A percentile compares a stretch with the other conserved stretches of the same genome.
phyloP scores from a whole-genome alignment of 73 alveolate species.

The Paramecium octaurelia region DNA sequence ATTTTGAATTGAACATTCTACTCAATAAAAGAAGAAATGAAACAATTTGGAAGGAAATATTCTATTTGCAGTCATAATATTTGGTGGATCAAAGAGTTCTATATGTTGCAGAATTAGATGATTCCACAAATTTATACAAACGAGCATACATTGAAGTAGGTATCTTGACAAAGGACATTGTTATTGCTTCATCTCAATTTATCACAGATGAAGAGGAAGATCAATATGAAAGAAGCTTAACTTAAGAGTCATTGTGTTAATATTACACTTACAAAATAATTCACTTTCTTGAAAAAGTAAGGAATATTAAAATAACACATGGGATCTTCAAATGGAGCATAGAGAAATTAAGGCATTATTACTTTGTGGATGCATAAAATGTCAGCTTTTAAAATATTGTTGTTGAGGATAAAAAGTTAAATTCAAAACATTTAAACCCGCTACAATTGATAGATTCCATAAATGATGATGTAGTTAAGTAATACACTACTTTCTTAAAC shows the following conservation, averaged over 20 bases:
- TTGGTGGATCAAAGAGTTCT: not conserved
- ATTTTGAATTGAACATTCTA: not conserved
- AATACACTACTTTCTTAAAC: not conserved
- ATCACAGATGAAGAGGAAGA: slow-evolving; percentile 8
- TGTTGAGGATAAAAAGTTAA: not conserved
- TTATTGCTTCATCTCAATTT: not conserved
- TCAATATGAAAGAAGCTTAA: not conserved
- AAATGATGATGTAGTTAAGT: not conserved
- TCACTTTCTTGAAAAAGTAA: not conserved
- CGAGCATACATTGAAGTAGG: slow-evolving; percentile 27
- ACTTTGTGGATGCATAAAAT: not conserved
- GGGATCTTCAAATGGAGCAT: not conserved
- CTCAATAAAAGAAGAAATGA: not conserved
- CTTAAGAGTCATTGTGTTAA: not conserved
- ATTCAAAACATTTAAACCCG: not conserved
- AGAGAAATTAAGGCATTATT: not conserved
- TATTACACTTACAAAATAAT: not conserved
- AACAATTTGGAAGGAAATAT: not conserved
- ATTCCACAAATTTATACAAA: not conserved
- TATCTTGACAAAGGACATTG: not conserved
- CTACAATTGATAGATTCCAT: not conserved
- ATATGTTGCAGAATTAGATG: not conserved
- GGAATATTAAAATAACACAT: not conserved
- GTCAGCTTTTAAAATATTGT: not conserved
- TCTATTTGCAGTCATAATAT: not conserved